A percentile compares a stretch with the other conserved stretches of the same genome.
Conservation (phyloP, 768 basidiomycete species). For the Mycena alexandri region DNA sequence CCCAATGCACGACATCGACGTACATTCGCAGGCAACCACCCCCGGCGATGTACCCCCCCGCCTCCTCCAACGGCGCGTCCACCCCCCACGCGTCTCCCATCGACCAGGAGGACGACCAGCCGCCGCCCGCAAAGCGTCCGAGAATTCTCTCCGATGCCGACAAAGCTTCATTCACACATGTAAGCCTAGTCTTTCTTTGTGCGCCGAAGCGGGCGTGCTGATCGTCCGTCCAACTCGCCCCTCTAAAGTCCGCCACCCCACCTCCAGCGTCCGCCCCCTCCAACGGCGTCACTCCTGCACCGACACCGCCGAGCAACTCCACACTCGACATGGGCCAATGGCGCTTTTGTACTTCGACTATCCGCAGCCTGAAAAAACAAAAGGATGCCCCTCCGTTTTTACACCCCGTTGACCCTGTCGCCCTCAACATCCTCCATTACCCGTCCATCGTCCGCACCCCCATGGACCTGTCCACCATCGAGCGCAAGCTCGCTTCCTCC, state of each 20-base stretch:
- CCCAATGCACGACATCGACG: constrained; percentile 55
- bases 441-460: constrained; percentile 87
- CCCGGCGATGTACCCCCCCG: constrained; percentile 51
- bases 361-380: constrained; percentile 87
- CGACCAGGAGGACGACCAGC: constrained; percentile 70
- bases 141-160: constrained; percentile 83
- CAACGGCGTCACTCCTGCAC: constrained; percentile 53
- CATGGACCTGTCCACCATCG: constrained; percentile 95
- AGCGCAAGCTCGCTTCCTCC: constrained; percentile 85
- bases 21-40: constrained; percentile 55
- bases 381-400: constrained; percentile 88
- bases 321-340: constrained; percentile 78
- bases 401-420: constrained; percentile 89
- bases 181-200: constrained; percentile 65
- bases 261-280: constrained; percentile 70
- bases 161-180: constrained; percentile 79
- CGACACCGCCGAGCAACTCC: constrained; percentile 45
- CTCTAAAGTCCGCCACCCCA: constrained; percentile 79
- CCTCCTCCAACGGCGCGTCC: constrained; percentile 55
- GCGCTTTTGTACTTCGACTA: constrained; percentile 81
- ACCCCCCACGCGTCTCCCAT: constrained; percentile 49
- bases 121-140: constrained; percentile 87
- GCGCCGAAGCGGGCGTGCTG: constrained; percentile 68
- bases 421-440: constrained; percentile 90
- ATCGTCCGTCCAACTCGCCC: constrained; percentile 52